A percentile compares a stretch with the other conserved stretches of the same genome.
Conservation (phyloP, 371 early-diverging fungal species). For the Blakeslea trispora region DNA sequence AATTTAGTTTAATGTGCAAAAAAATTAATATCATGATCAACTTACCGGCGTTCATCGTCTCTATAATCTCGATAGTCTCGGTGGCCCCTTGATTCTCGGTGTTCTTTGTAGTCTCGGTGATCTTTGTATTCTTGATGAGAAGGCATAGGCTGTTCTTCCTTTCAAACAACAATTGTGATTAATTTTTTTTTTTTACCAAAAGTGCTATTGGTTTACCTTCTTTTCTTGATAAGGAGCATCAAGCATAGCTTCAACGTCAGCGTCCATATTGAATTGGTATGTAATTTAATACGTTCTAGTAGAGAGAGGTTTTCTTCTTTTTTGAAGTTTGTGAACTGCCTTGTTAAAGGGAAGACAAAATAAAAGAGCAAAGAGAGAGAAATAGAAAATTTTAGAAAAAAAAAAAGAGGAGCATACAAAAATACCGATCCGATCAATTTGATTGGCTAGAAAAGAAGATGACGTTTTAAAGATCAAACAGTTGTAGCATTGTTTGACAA, state of each 20-base stretch:
- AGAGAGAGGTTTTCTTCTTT: background rate
- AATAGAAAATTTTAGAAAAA: background rate
- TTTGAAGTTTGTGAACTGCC: background rate
- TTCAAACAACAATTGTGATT: background rate
- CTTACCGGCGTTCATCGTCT: constrained; percentile 32
- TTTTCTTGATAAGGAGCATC: constrained; percentile 85
- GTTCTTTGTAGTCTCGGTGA: background rate
- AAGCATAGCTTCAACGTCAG: constrained; percentile 83
- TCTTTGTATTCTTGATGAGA: constrained; percentile 27
- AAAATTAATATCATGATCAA: no score
- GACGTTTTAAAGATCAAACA: no score
- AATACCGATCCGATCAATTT: no score
- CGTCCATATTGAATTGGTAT: constrained; percentile 37
- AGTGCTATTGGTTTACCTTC: constrained; percentile 22
- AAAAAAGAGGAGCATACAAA: no score
- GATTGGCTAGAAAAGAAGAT: no score
- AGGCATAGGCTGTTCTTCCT: constrained; percentile 18
- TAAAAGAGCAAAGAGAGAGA: constrained; percentile 1
- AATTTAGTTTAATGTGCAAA: background rate
- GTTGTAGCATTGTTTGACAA: no score
- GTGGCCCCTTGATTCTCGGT: background rate
- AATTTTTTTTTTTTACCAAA: no score
- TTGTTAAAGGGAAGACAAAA: background rate
- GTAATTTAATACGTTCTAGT: no score
- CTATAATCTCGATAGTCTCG: constrained; percentile 1